Evolutionary conservation across 306 rosid genomes (phyloP).

Genomic region (Prunus davidiana): DNA sequence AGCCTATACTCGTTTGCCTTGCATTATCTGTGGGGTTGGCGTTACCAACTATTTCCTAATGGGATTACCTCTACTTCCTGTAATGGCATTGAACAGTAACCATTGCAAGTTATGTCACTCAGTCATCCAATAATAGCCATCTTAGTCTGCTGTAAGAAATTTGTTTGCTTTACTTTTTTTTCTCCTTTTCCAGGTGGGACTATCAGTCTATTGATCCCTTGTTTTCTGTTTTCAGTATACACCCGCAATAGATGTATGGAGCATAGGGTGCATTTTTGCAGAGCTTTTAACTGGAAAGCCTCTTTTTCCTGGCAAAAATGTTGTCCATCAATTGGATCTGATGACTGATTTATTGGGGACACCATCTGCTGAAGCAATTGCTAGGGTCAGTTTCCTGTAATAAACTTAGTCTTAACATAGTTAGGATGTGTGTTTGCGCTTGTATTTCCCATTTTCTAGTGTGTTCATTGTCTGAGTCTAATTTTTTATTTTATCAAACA

Average conservation of each 20-base stretch:
- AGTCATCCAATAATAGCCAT: neutral
- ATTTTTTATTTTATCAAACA: slow-evolving; percentile 24
- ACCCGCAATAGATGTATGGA: slow-evolving; percentile 99
- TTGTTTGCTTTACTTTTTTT: neutral
- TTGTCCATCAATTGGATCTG: slow-evolving; percentile 94
- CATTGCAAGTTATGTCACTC: neutral
- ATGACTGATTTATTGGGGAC: slow-evolving; percentile 98
- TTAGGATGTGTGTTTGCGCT: neutral
- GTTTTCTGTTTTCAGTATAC: slow-evolving; percentile 64
- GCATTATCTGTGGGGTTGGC: neutral
- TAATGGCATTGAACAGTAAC: neutral
- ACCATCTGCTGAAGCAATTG: slow-evolving; percentile 84
- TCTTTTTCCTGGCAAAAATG: slow-evolving; percentile 98
- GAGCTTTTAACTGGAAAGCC: slow-evolving; percentile 98
- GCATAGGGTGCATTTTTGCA: slow-evolving; percentile 98
- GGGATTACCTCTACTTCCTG: neutral
- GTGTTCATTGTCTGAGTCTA: slow-evolving; percentile 16
- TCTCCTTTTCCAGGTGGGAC: neutral
- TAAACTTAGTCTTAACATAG: neutral
- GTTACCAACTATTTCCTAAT: neutral
- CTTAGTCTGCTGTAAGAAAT: neutral
- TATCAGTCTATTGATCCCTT: neutral
- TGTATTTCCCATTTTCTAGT: neutral
- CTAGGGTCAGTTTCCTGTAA: slow-evolving; percentile 63
- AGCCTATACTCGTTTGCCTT: neutral